Conservation (phyloP, 768 basidiomycete genomes). For the Russula lepida region DNA sequence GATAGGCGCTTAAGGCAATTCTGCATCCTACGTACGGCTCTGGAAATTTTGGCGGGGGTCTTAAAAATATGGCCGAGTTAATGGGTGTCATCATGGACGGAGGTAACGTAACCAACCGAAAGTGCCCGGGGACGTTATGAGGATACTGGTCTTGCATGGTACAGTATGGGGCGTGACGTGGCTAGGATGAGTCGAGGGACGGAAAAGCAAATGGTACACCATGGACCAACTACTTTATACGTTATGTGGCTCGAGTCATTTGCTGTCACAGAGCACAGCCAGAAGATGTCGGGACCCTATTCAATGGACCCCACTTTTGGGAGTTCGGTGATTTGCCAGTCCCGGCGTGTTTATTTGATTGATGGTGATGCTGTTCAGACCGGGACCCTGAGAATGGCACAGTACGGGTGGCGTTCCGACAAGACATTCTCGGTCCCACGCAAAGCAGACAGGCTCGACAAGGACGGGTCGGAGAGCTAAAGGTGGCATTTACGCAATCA, state of each 20-base stretch:
- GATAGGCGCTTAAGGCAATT: not conserved
- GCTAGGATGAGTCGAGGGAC: not conserved
- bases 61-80: not conserved
- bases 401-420: no score
- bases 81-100: not conserved
- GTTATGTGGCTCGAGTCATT: not conserved
- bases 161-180: not conserved
- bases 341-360: not conserved
- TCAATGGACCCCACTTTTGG: not conserved
- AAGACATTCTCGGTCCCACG: not conserved
- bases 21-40: not conserved
- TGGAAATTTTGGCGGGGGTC: not conserved
- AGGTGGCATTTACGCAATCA: not conserved
- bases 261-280: no score
- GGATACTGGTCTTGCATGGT: not conserved
- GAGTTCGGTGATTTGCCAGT: not conserved
- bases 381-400: no score
- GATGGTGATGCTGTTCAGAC: no score
- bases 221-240: not conserved
- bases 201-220: not conserved
- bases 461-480: not conserved
- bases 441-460: not conserved
- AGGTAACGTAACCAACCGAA: not conserved
- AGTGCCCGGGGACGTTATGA: not conserved
- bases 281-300: not conserved